These are phyloP conservation scores for Arctium lappa DNA, from an alignment of 129 eudicot genomes.

Conservation along the genomic window DNA sequence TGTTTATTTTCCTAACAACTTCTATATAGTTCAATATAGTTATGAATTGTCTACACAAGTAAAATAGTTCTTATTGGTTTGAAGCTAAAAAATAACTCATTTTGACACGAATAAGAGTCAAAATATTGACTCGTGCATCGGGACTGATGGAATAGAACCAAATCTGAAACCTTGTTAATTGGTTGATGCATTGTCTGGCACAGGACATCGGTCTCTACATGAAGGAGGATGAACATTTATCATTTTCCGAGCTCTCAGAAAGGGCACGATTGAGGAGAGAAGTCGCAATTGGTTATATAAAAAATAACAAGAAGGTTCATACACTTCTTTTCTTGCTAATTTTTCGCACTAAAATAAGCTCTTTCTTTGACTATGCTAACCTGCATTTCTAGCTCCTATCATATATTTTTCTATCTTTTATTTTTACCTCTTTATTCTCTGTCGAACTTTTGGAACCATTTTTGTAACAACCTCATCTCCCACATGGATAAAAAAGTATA, in stretches of 20 bases:
- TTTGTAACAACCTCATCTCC: background rate
- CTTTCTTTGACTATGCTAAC: too few relatives aligned
- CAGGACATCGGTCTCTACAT: slow-evolving; percentile 86
- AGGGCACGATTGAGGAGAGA: slow-evolving; percentile 82
- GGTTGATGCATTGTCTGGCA: slow-evolving; percentile 15
- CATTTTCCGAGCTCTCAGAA: slow-evolving; percentile 82
- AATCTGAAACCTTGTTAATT: background rate
- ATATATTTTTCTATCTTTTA: background rate
- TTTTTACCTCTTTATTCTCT: background rate
- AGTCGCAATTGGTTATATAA: slow-evolving; percentile 94
- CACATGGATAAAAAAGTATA: background rate
- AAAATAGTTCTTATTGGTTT: background rate
- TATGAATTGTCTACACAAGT: background rate
- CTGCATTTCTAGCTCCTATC: background rate
- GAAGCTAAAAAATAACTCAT: background rate
- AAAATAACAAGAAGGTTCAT: slow-evolving; percentile 70
- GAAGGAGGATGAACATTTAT: slow-evolving; percentile 73
- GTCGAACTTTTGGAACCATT: background rate
- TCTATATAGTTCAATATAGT: background rate
- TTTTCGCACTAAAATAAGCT: background rate
- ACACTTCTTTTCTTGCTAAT: background rate
- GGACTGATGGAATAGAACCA: background rate
- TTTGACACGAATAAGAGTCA: slow-evolving; percentile 1
- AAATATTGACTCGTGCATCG: background rate
- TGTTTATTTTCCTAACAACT: background rate